Evolutionary conservation across 305 asterid species (phyloP), one percentile per base, ranked within the genome.

Genomic region (Ajuga reptans): DNA sequence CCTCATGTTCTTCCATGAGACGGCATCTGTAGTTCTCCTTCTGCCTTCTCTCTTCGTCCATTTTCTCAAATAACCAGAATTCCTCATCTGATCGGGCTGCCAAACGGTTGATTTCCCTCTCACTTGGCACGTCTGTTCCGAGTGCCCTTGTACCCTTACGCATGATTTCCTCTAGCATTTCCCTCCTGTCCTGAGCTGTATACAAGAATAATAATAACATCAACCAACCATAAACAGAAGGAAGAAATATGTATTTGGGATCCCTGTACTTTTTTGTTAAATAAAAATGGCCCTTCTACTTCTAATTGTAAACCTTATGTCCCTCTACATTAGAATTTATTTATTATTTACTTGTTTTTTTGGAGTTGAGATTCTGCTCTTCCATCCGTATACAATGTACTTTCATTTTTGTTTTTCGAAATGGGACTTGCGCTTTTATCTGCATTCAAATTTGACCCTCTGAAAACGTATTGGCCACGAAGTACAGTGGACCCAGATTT

Each of bases 71-170:
- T 57, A 91, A 69, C 96, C 96, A 89, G 47, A 83, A 94, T 70
- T 94, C 99, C 80, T 94, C 98, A 0, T 91, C 96, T 53, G 99
- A 60, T 29, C 99, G 85, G 49, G 99, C 99, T 52, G 99, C 98
- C 43, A 94, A 85, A 71, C 97, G 90, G 66, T 94, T 94, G 77
- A 94, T 94, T 72, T 94, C 98, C 80, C 96, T 79, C 79, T 91
- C 98, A 31, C 92, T 91, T n/a, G 99, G 99, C 64, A 91, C 96
- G 18, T 94, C 99, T 10, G 89, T 78, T 74, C 99, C 99, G 3
- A 91, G 95, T 3, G 97, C 81, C 43, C 96, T 85, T 27, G 95
- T 80, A 37, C 99, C 99, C 76, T 68, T 87, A 7, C 96, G 96
- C 99, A 94, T 94, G 73, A 94, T 87, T 79, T 89, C 99, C 83